Conservation (phyloP, 148 eudicot species). For the Silene uniflora region DNA sequence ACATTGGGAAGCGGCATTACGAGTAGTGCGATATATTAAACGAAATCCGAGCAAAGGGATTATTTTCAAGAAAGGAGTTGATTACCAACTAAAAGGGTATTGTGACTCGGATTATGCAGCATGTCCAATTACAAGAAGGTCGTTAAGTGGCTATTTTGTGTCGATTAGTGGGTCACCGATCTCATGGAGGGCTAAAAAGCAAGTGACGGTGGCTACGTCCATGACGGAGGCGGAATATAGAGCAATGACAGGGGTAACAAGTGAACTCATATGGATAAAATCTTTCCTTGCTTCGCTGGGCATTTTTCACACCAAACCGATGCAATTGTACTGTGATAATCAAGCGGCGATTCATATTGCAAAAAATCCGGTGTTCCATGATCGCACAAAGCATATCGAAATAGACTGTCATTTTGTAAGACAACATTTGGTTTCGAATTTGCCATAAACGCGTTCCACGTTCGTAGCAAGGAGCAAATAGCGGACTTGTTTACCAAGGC, state of each 20-base stretch:
- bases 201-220: neutral
- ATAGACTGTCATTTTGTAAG: neutral
- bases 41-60: neutral
- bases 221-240: neutral
- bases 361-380: constrained; percentile 6
- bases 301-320: neutral
- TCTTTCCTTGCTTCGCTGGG: neutral
- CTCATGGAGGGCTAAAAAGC: neutral
- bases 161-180: neutral
- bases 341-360: neutral
- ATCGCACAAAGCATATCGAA: constrained; percentile 5
- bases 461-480: constrained; percentile 1
- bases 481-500: constrained; percentile 10
- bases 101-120: constrained; percentile 7
- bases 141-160: constrained; percentile 1
- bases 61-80: neutral
- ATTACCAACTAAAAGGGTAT: neutral
- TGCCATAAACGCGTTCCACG: neutral
- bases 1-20: neutral
- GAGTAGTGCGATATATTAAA: neutral
- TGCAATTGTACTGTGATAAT: constrained; percentile 1
- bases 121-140: constrained; percentile 3
- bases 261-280: neutral
- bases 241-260: neutral
- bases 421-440: constrained; percentile 3